Evolutionary conservation across 805 yeast genomes (phyloP), one percentile per base, ranked within the genome.

Genomic region (Saccharomycopsis microspora): DNA sequence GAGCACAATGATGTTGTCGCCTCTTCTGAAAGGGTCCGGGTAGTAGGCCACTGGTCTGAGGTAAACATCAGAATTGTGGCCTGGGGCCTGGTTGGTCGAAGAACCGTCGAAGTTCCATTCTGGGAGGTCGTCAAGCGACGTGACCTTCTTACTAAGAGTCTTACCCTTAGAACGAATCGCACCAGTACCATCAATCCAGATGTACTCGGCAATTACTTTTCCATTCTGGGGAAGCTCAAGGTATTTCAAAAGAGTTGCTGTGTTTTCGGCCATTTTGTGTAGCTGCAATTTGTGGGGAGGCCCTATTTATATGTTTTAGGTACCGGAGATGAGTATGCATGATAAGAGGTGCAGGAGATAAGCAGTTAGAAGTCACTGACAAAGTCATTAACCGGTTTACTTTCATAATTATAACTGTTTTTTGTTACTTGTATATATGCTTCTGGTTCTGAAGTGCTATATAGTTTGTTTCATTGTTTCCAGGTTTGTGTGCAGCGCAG

Each of bases 41-140:
- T 86, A 93, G 69, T 71, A 82, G 48, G 97, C 87, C 57, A 78
- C 94, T n/a, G 98, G 98, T 69, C 95, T 83, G 63, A 93, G 74
- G 68, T 87, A 88, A 55, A 93, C 78, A 66, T 93, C 98, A 41
- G 97, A 88, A 73, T 93, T 89, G 68, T 85, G 81, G 59, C 98
- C 98, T 61, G 97, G 97, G 48, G 98, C 97, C 75, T 93, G 98
- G 58, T 84, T 88, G 46, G 98, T 93, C 34, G 97, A 89, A 41
- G 97, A 89, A 69, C 98, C 98, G 67, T 93, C 98, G 61, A 93
- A 93, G 76, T 93, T 93, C 98, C 98, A 93, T 70, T 90, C 96
- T 57, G 97, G 97, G 59, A 93, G 75, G 63, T 93, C 95, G 54
- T 84, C 90, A 47, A 87, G 71, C 36, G 83, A 72, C 42, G 76